Base-by-base conservation (phyloP, 495 filamentous ascomycete genomes). In the Hyaloscypha variabilis region DNA sequence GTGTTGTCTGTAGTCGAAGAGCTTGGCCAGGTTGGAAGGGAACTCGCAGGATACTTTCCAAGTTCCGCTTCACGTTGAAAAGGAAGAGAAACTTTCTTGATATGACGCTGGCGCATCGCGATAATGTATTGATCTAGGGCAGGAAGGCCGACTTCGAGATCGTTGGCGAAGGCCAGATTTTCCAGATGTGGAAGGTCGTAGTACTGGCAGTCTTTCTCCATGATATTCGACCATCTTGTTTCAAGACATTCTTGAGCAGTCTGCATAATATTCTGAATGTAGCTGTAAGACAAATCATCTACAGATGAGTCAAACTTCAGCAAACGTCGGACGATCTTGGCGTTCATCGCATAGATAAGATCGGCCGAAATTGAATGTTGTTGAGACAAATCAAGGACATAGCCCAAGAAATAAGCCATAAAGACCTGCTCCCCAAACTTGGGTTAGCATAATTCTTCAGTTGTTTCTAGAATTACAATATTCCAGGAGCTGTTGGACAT, bases 341-440 rank as follows among this genome's bases (percentile, higher is more conserved):
- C 72, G 21, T 60, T 74, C 81, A 88, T 87, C 2, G 69, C 58
- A 51, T 75, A 77, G 3, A 81, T 19, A 1, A 73, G 14, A 31
- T 85, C 79, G 50, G 73, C 76, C 0, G 67, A 31, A n/a, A 67
- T 13, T 11, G 23, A 34, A n/a, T 6, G 1, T 13, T 63, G 10
- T 21, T 49, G n/a, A 2, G 67, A 24, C 3, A 6, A 30, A 8
- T 77, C 29, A 1, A 89, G 66, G 6, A 90, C 42, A 1, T 58
- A 23, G 14, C 67, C 42, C 71, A 84, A 77, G 70, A 87, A 74
- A 58, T 77, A 85, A 0, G 85, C 46, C 77, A 88, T 85, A 62
- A 87, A 81, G 0, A 68, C n/a, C n/a, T n/a, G n/a, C n/a, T n/a
- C n/a, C n/a, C n/a, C n/a, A n/a, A n/a, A n/a, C n/a, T n/a, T n/a